phyloP scores from a whole-genome alignment of 192 early-diverging fungal species.

The Linnemannia zychae region DNA sequence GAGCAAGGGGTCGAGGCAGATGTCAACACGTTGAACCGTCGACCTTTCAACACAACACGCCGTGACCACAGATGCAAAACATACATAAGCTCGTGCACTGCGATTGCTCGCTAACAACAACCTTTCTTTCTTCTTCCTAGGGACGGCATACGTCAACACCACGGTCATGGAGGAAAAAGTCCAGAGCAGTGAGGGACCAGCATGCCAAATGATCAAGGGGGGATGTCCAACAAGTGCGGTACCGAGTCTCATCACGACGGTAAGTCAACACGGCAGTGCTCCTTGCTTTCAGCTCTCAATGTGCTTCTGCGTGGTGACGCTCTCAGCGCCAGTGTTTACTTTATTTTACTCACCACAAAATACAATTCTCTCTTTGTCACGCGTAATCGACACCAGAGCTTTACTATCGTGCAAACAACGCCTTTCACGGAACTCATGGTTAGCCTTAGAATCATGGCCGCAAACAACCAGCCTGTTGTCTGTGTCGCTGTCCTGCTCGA shows the following conservation, averaged over 20 bases:
- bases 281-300: neutral
- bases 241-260: slow-evolving; percentile 24
- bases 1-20: neutral
- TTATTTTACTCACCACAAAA: neutral
- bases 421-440: slow-evolving; percentile 50
- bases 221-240: slow-evolving; percentile 26
- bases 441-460: slow-evolving; percentile 21
- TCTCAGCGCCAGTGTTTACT: neutral
- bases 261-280: slow-evolving; percentile 5
- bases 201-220: slow-evolving; percentile 26
- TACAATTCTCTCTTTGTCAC: neutral
- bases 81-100: neutral
- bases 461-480: slow-evolving; percentile 24
- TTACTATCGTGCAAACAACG: slow-evolving; percentile 23
- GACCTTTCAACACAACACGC: neutral
- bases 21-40: neutral
- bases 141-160: slow-evolving; percentile 19
- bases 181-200: slow-evolving; percentile 31
- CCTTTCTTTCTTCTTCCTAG: neutral
- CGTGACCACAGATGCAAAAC: neutral
- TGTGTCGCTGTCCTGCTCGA: slow-evolving; percentile 40
- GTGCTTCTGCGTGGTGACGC: neutral
- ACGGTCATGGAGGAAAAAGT: slow-evolving; percentile 13
- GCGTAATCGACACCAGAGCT: slow-evolving; percentile 17
- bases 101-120: neutral